These are phyloP conservation scores for Capsicum pubescens DNA, from an alignment of 257 asterid species.

Conservation along the genomic window DNA sequence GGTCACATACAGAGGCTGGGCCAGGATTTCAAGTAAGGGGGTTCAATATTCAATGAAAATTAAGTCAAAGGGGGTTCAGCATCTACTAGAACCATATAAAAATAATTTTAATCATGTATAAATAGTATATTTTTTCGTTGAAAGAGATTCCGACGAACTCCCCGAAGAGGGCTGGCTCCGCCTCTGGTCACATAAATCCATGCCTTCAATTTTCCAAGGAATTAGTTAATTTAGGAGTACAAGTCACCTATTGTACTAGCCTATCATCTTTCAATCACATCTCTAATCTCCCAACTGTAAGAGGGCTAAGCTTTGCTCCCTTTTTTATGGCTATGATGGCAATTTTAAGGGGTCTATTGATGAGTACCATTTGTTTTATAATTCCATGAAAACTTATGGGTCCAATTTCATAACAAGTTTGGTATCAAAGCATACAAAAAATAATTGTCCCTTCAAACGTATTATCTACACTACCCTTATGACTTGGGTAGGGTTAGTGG, in stretches of 20 bases:
- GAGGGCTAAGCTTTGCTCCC: neutral
- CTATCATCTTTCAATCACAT: neutral
- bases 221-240: constrained; percentile 4
- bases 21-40: no score
- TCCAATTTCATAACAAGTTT: neutral
- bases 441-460: neutral
- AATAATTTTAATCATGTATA: no score
- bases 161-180: no score
- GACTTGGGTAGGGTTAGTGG: neutral
- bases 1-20: neutral
- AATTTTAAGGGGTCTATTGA: neutral
- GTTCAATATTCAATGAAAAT: no score
- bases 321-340: neutral
- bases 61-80: no score
- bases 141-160: no score
- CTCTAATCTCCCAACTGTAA: neutral
- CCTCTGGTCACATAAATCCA: neutral
- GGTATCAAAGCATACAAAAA: neutral
- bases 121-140: no score
- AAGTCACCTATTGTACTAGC: neutral
- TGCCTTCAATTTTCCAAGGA: neutral
- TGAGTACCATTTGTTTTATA: neutral
- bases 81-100: no score
- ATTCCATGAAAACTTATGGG: neutral
- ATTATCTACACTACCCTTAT: neutral